phyloP scores from a whole-genome alignment of 371 early-diverging fungal species.

The Rhizopus sp. region DNA sequence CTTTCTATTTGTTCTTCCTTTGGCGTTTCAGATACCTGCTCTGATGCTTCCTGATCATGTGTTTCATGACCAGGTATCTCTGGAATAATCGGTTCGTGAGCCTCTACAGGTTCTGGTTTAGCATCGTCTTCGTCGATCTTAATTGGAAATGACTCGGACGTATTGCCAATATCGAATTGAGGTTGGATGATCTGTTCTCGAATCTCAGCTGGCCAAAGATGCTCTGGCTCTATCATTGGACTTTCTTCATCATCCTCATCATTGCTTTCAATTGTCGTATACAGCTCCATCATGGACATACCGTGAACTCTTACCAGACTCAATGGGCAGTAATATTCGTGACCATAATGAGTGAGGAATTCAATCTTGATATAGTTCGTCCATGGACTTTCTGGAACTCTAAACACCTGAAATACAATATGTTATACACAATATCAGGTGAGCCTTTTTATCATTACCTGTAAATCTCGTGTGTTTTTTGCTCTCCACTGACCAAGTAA shows the following conservation, averaged over 20 bases:
- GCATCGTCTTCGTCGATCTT: slow-evolving; percentile 12
- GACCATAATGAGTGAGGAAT: slow-evolving; percentile 87
- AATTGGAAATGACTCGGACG: slow-evolving; percentile 26
- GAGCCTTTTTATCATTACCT: slow-evolving; percentile 49
- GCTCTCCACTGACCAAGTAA: slow-evolving; percentile 82
- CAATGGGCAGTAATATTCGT: slow-evolving; percentile 93
- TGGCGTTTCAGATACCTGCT: neutral
- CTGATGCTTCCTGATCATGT: neutral
- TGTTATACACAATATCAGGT: neutral
- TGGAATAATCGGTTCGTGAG: slow-evolving; percentile 11
- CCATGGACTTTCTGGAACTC: slow-evolving; percentile 71
- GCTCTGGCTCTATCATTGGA: slow-evolving; percentile 27
- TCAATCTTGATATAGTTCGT: slow-evolving; percentile 88
- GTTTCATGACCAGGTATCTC: neutral
- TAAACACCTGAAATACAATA: slow-evolving; percentile 62
- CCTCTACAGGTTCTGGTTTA: no score
- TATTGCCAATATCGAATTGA: slow-evolving; percentile 26
- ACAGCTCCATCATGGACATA: slow-evolving; percentile 89
- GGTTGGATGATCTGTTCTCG: slow-evolving; percentile 43
- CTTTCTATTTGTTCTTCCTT: neutral
- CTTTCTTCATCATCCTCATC: slow-evolving; percentile 33
- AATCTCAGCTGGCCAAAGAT: slow-evolving; percentile 44
- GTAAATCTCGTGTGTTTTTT: slow-evolving; percentile 81
- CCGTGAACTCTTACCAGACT: slow-evolving; percentile 89
- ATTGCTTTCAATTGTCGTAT: slow-evolving; percentile 65